Base-by-base conservation (phyloP, 768 basidiomycete species). In the Basidioascus undulatus region DNA sequence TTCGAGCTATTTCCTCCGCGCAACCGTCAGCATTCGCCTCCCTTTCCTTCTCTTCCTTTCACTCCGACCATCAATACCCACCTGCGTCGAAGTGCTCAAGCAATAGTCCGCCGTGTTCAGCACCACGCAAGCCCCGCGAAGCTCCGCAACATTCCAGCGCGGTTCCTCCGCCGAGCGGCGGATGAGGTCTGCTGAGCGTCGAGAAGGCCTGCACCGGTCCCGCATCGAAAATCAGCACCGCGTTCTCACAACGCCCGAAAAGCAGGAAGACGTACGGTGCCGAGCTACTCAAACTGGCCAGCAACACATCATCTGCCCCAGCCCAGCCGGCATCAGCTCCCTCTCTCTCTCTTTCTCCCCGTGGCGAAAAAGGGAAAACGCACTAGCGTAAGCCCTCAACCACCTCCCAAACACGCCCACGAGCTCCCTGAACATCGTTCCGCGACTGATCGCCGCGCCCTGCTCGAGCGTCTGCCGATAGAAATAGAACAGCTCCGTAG, bases 91-190 rank as follows among this genome's bases (percentile, higher is more conserved):
- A 3, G 89, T 98, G 1, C 70, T 72, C 47, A 86, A 79, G 53
- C 92, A 98, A 55, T 96, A 98, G 54, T 96, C 87, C 1, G 87
- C 89, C 0, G 92, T 98, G 52, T 98, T 96, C 53, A 98, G 74
- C 20, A 89, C 60, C n/a, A 83, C 62, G 54, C 82, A 86, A 0
- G 80, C 72, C 46, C 78, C 80, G 51, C 71, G 73, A 25, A 96
- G 57, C 44, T 86, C 75, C 4, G 64, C 64, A 7, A 68, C 46
- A 54, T 92, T 86, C 25, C n/a, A n/a, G n/a, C n/a, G n/a, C n/a
- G n/a, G n/a, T n/a, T n/a, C n/a, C n/a, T n/a, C n/a, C n/a, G n/a
- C n/a, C n/a, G n/a, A n/a, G n/a, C n/a, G n/a, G n/a, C n/a, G n/a
- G n/a, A n/a, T n/a, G n/a, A n/a, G n/a, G n/a, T n/a, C n/a, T n/a